These are phyloP conservation scores for Chytridium lagenaria DNA, from an alignment of 371 early-diverging fungal species.

Conservation along the genomic window DNA sequence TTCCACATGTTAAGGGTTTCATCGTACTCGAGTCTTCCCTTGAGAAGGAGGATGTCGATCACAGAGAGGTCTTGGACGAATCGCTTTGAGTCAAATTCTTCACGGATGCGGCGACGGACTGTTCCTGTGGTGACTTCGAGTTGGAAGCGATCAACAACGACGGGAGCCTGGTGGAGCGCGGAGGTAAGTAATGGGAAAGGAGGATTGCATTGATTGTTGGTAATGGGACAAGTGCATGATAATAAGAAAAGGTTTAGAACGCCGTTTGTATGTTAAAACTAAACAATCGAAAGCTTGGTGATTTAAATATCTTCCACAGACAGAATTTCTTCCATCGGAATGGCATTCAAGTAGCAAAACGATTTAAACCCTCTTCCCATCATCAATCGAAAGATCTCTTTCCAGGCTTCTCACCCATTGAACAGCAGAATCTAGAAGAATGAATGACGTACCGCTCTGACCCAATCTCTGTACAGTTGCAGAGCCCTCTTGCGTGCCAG, in stretches of 20 bases:
- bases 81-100: constrained; percentile 90
- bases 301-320: too few species aligned
- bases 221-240: background rate
- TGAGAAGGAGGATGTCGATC: constrained; percentile 82
- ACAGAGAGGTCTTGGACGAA: constrained; percentile 78
- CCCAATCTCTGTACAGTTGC: constrained; percentile 40
- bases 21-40: constrained; percentile 88
- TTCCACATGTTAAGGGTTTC: constrained; percentile 96
- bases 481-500: constrained; percentile 41
- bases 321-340: too few species aligned
- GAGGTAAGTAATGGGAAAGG: background rate
- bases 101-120: constrained; percentile 86
- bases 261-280: too few species aligned
- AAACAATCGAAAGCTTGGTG: too few species aligned
- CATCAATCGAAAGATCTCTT: background rate
- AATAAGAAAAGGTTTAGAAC: too few species aligned
- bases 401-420: background rate
- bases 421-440: background rate
- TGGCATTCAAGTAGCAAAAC: too few species aligned
- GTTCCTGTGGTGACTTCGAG: constrained; percentile 75
- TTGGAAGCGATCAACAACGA: constrained; percentile 78
- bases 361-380: too few species aligned
- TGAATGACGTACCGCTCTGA: constrained; percentile 37
- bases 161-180: constrained; percentile 67
- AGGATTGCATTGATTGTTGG: background rate